Evolutionary conservation across 208 protist genomes (phyloP).

Genomic region (Crithidia expoeki): DNA sequence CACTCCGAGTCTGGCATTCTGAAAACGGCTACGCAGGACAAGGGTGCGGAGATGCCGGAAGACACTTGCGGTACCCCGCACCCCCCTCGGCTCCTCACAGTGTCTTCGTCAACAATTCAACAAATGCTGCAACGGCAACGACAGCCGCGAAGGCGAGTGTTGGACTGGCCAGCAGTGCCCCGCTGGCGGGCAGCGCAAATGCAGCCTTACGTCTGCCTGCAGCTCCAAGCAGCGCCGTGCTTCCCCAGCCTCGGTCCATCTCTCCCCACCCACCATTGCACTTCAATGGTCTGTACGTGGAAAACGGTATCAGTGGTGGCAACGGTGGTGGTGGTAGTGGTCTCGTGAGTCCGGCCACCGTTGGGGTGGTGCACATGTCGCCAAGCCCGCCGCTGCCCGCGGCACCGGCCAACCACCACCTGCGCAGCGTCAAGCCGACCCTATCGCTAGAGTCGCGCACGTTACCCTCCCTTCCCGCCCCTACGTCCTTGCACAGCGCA

Average conservation of each 20-base stretch:
- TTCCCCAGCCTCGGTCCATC: not conserved
- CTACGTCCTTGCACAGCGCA: not conserved
- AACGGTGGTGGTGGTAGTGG: not conserved
- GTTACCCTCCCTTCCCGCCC: not conserved
- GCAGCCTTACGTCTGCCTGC: not conserved
- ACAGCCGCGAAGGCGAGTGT: not conserved
- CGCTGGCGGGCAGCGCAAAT: not conserved
- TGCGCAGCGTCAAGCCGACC: slow-evolving; percentile 5
- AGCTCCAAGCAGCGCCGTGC: not conserved
- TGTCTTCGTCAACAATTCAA: not conserved
- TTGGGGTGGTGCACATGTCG: not conserved
- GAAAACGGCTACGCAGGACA: not conserved
- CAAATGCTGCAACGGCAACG: not conserved
- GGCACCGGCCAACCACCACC: slow-evolving; percentile 22
- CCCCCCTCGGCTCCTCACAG: not conserved
- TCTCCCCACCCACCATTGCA: slow-evolving; percentile 14
- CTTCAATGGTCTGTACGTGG: not conserved
- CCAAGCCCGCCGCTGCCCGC: slow-evolving; percentile 19
- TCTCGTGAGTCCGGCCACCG: not conserved
- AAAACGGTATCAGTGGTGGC: not conserved
- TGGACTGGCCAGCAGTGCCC: not conserved
- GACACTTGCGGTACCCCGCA: not conserved
- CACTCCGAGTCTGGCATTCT: not conserved
- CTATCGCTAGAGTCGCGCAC: slow-evolving; percentile 5
- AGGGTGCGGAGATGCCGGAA: not conserved